Base-by-base conservation (phyloP, 305 asterid species). In the Andrographis paniculata region DNA sequence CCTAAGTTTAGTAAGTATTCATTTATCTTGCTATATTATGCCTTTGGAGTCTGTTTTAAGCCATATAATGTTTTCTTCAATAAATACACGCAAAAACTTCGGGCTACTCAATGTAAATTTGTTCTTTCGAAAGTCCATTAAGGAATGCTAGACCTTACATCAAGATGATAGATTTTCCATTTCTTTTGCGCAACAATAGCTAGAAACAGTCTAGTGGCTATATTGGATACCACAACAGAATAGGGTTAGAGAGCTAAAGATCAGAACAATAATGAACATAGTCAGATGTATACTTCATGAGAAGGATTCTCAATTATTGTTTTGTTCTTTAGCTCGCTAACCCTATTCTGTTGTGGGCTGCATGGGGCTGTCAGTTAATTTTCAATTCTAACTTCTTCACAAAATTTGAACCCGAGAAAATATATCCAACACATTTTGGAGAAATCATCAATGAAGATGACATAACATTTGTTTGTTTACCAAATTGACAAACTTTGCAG, bases 121-220 rank as follows among this genome's bases (percentile, higher is more conserved):
- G n/a, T 42, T 63, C 45, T 5, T 41, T n/a, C 2, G 35, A 22
- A 0, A n/a, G 3, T 3, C 48, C 59, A 50, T 59, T 59, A 9
- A 43, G 7, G 12, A 59, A 51, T 1, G 52, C 21, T 43, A n/a
- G 47, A 42, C 19, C 51, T 59, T 0, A 51, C 59, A 51, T 59
- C 59, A 0, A 59, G n/a, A 10, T 50, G 59, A 12, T 18, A 23
- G 2, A 59, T n/a, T 8, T 5, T 20, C 35, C 44, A 31, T 3
- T n/a, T n/a, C 0, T 33, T 20, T 36, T 47, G 14, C 1, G 28
- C 61, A 9, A 24, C 18, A 11, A 48, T 6, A 4, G 61, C 46
- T 3, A 54, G 5, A 9, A 47, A 19, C 9, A 50, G 15, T 15
- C 55, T 24, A 14, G 31, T 44, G 1, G 42, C n/a, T n/a, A n/a